phyloP scores from a whole-genome alignment of 2,329 filamentous ascomycete genomes.

The Colletotrichum sp. region DNA sequence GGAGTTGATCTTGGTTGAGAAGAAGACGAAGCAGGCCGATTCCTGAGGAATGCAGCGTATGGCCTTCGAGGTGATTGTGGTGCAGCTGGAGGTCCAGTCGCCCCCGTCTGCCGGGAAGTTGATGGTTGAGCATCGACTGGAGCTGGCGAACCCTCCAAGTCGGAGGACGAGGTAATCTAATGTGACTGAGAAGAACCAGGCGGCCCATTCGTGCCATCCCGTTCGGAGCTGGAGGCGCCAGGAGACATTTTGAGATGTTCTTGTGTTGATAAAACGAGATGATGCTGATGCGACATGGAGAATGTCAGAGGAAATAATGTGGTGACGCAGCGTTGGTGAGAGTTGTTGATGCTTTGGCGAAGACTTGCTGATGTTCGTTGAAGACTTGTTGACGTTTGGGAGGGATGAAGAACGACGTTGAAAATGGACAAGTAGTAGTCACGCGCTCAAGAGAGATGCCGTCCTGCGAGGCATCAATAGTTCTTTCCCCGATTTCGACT shows the following conservation, averaged over 20 bases:
- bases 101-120: not conserved
- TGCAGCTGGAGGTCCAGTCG: not conserved
- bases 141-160: not conserved
- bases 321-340: not conserved
- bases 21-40: not conserved
- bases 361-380: not conserved
- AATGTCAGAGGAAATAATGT: not conserved
- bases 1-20: not conserved
- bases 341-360: not conserved
- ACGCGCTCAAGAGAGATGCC: rapidly evolving
- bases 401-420: not conserved
- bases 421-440: not conserved
- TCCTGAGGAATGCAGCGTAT: not conserved
- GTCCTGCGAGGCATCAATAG: not conserved
- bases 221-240: not conserved
- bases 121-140: not conserved
- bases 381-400: not conserved
- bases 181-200: not conserved
- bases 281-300: not conserved
- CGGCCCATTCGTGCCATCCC: not conserved
- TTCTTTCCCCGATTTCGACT: not conserved
- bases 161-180: not conserved
- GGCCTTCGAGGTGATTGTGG: not conserved
- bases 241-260: not conserved
- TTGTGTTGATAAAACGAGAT: not conserved